Conservation (phyloP, 116 monocot genomes). For the Cymodocea nodosa region DNA sequence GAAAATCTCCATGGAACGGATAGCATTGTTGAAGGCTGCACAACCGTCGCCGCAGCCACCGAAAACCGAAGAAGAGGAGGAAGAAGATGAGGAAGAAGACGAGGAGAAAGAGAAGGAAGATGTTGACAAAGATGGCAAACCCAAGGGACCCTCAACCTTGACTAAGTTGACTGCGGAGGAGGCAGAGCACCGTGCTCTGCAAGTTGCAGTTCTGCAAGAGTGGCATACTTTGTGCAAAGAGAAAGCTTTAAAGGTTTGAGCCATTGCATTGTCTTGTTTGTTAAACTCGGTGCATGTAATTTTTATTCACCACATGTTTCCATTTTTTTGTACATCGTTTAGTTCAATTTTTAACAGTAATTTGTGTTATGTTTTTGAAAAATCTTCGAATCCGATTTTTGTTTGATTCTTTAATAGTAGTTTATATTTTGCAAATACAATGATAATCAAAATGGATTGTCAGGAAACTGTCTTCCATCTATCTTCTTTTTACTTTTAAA, state of each 20-base stretch:
- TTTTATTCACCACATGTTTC: neutral
- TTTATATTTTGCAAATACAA: too few relatives aligned
- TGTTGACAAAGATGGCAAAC: slow-evolving; percentile 43
- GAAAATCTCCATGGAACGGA: slow-evolving; percentile 80
- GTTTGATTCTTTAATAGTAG: too few relatives aligned
- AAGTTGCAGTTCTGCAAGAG: slow-evolving; percentile 90
- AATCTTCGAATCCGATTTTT: too few relatives aligned
- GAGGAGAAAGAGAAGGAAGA: slow-evolving; percentile 39
- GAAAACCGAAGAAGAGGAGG: slow-evolving; percentile 30
- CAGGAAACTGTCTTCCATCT: too few relatives aligned
- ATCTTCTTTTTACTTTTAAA: too few relatives aligned
- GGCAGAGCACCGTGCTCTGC: slow-evolving; percentile 89
- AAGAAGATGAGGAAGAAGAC: slow-evolving; percentile 33
- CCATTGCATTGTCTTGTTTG: neutral
- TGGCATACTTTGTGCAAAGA: slow-evolving; percentile 91
- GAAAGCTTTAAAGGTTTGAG: slow-evolving; percentile 38
- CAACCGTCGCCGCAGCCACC: slow-evolving; percentile 53
- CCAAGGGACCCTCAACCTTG: slow-evolving; percentile 70
- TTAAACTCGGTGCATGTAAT: neutral
- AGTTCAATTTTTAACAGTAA: too few relatives aligned
- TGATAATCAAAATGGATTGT: too few relatives aligned
- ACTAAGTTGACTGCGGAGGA: slow-evolving; percentile 86
- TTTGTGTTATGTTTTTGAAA: too few relatives aligned
- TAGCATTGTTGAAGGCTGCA: slow-evolving; percentile 85
- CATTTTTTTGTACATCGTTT: too few relatives aligned